phyloP scores from a whole-genome alignment of 2,329 filamentous ascomycete genomes.

The Colletotrichum godetiae region DNA sequence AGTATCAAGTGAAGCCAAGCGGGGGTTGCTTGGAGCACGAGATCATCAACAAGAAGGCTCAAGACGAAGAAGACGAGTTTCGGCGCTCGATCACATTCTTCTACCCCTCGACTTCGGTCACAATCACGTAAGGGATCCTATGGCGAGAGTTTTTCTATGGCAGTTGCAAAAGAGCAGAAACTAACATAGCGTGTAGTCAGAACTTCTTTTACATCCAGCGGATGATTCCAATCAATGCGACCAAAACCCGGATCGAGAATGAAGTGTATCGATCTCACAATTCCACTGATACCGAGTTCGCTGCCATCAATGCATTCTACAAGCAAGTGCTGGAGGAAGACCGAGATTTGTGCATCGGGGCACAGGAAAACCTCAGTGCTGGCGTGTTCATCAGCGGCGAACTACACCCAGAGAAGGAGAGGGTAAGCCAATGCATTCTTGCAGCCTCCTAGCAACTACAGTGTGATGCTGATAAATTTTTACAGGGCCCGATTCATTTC shows the following conservation, averaged over 20 bases:
- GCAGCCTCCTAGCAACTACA: too few relatives aligned
- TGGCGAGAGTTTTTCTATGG: rapidly evolving
- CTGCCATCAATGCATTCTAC: constrained; percentile 59
- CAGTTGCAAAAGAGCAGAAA: constrained; percentile 1
- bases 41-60: constrained; percentile 50
- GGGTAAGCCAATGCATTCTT: constrained; percentile 35
- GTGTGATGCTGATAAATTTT: constrained; percentile 33
- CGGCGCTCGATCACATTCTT: constrained; percentile 29
- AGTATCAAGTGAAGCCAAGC: constrained; percentile 52
- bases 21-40: constrained; percentile 50
- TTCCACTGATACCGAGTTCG: constrained; percentile 58
- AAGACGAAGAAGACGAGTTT: constrained; percentile 41
- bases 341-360: constrained; percentile 59
- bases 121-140: constrained; percentile 47
- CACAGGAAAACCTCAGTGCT: constrained; percentile 61
- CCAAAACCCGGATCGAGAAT: constrained; percentile 57
- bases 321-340: constrained; percentile 64
- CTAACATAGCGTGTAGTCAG: constrained; percentile 51
- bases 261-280: constrained; percentile 63
- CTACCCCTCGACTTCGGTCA: constrained; percentile 23
- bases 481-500: constrained; percentile 58
- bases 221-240: constrained; percentile 58
- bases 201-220: constrained; percentile 64
- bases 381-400: constrained; percentile 64
- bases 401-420: constrained; percentile 65